Evolutionary conservation across 345 rosid genomes (phyloP), one percentile per base, ranked within the genome.

Genomic region (Iberis pinnata): DNA sequence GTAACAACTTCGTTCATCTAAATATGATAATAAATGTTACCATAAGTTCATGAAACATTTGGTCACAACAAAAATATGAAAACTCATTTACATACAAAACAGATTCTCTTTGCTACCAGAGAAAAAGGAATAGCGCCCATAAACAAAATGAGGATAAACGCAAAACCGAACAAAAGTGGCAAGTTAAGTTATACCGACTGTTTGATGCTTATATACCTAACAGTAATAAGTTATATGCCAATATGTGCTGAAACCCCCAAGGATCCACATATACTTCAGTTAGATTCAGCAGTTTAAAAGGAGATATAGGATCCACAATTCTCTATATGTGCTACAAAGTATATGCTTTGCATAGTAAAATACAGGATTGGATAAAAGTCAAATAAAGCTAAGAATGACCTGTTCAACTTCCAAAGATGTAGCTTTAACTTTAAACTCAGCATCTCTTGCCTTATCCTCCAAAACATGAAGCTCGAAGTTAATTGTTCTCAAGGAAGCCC

Each of bases 401-500:
- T 51, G 60, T 58, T 66, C 15, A 58, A 68, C 57, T 54, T 37
- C 14, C 45, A 61, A 48, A 54, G 69, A 75, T 8, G 49, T 53
- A 13, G 47, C 66, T 53, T 70, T 64, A 50, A 82, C 50, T 64
- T 71, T 63, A 37, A 55, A 75, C 45, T 79, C 80, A 10, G 81
- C 77, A 7, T 78, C 80, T 69, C 56, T 57, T 0, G 71, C 95
- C 70, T 70, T 76, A 10, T 74, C 73, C 65, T 78, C 64, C 49
- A 82, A 60, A 60, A 78, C 78, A 63, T 90, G 80, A 63, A 84
- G 64, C 60, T 82, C 86, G 65, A 84, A 90, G 61, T 90, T 87
- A 79, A 63, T 75, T 71, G 70, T 78, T 72, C 95, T 78, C 40
- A 67, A 78, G 71, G 67, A 69, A 59, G 78, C 76, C 95, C 96